These are phyloP conservation scores for Ophioceras dolichostomum DNA, from an alignment of 2,329 filamentous ascomycete genomes.

Conservation along the genomic window DNA sequence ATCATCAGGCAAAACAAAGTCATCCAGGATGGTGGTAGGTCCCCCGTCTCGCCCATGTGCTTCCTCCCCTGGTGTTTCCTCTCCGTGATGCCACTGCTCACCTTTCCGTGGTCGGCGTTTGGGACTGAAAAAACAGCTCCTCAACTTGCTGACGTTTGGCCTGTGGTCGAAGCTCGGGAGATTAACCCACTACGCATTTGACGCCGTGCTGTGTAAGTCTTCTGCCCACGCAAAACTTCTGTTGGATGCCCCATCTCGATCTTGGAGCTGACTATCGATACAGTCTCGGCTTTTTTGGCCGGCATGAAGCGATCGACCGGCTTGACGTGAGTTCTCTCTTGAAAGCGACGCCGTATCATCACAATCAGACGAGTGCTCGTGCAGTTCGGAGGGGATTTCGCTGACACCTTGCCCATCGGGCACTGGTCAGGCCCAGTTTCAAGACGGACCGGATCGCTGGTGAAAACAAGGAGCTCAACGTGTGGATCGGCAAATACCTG, in stretches of 20 bases:
- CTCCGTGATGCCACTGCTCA: not conserved
- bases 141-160: slow-evolving; percentile 57
- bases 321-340: slow-evolving; percentile 66
- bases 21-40: slow-evolving; percentile 10
- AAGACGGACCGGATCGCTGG: slow-evolving; percentile 70
- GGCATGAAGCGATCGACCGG: slow-evolving; percentile 96
- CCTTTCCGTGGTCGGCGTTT: slow-evolving; percentile 6
- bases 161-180: slow-evolving; percentile 74
- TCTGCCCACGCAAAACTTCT: too few relatives aligned
- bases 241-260: too few relatives aligned
- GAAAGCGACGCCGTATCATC: too few relatives aligned
- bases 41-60: slow-evolving; percentile 4
- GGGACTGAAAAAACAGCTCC: too few relatives aligned
- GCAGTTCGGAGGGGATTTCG: too few relatives aligned
- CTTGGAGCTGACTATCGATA: too few relatives aligned
- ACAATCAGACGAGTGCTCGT: too few relatives aligned
- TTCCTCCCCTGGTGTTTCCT: slow-evolving; percentile 5
- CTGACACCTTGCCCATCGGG: slow-evolving; percentile 32
- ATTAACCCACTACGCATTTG: slow-evolving; percentile 89
- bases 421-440: slow-evolving; percentile 57
- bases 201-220: slow-evolving; percentile 79
- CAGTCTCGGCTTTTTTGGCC: slow-evolving; percentile 90
- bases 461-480: slow-evolving; percentile 71
- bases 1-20: not conserved
- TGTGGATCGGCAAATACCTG: slow-evolving; percentile 88